phyloP scores from a whole-genome alignment of 73 alveolate species.

The Halteria grandinella region DNA sequence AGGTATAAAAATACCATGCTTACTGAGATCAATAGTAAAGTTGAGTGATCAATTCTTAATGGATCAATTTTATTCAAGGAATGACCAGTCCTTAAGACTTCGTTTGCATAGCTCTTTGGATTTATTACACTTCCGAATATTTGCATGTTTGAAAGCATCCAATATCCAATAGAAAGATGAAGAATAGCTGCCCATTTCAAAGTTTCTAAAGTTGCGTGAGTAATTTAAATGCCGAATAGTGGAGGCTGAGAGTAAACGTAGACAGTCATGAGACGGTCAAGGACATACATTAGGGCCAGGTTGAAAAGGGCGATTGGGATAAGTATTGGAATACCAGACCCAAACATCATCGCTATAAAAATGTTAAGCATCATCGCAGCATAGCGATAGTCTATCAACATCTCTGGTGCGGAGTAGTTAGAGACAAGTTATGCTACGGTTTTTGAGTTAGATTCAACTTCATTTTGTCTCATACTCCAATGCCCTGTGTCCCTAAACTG shows the following conservation, averaged over 20 bases:
- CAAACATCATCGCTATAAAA: constrained; percentile 51
- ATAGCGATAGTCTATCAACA: constrained; percentile 51
- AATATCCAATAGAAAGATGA: constrained; percentile 55
- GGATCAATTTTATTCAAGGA: constrained; percentile 8
- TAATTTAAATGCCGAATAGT: constrained; percentile 25
- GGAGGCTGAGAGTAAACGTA: constrained; percentile 55
- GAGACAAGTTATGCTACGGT: constrained; percentile 18
- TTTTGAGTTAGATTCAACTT: constrained; percentile 8
- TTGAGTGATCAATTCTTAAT: constrained; percentile 50
- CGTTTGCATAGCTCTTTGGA: constrained; percentile 20
- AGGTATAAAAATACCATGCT: not conserved
- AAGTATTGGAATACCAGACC: constrained; percentile 61
- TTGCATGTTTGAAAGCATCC: constrained; percentile 67
- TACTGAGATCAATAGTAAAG: constrained; percentile 16
- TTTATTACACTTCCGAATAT: constrained; percentile 44
- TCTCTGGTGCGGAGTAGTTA: constrained; percentile 50
- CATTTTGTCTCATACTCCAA: not conserved
- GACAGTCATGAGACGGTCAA: constrained; percentile 46
- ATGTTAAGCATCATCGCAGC: constrained; percentile 22
- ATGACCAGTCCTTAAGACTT: constrained; percentile 42
- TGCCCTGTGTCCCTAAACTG: constrained; percentile 27
- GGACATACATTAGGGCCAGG: not conserved
- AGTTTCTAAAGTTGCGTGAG: constrained; percentile 23
- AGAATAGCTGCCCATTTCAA: constrained; percentile 43
- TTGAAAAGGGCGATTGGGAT: constrained; percentile 36